Evolutionary conservation across 2,329 filamentous ascomycete genomes (phyloP), one percentile per base, ranked within the genome.

Genomic region (Pezizomycotina sp.): DNA sequence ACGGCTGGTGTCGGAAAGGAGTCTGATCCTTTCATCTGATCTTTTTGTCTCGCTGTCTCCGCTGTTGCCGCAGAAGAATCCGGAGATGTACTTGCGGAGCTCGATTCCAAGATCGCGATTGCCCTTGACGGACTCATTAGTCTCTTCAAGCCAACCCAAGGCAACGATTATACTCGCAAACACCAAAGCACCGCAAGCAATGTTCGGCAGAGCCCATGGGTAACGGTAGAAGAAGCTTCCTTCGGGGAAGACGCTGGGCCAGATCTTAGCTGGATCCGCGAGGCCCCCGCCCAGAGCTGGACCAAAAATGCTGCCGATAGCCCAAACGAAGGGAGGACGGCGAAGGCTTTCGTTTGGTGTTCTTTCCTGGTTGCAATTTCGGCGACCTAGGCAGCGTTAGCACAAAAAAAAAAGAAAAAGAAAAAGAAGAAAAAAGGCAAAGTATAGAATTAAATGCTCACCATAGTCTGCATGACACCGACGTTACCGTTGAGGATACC

Each of bases 271-370:
- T 16, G 86, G 84, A 47, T 81, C 74, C 41, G 83, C 78, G 55
- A 92, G 82, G 36, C 77, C 71, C 21, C 86, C 86, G 41, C 86
- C 86, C 47, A 93, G 82, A 4, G 77, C 79, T 45, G 84, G 79
- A 0, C 84, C 84, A 34, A 92, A 66, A 46, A 92, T 92, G 6
- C 81, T 91, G 15, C 84, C 84, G 34, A 92, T 74, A 29, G 70
- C 77, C 83, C 84, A 93, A 5, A 92, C 77, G 53, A 92, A 92
- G 1, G 84, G 84, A 81, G 93, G 92, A 27, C 71, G 2, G 82
- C 74, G 56, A 84, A 92, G 18, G 84, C 84, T 20, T 32, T n/a
- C n/a, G 44, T 77, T 72, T 40, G 82, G 77, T 81, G 50, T 44
- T 27, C 49, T 43, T 39, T 43, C 42, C 9, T 37, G 16, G 6